These are phyloP conservation scores for Bipolaris gigantea DNA, from an alignment of 2,329 filamentous ascomycete species.

Conservation along the genomic window DNA sequence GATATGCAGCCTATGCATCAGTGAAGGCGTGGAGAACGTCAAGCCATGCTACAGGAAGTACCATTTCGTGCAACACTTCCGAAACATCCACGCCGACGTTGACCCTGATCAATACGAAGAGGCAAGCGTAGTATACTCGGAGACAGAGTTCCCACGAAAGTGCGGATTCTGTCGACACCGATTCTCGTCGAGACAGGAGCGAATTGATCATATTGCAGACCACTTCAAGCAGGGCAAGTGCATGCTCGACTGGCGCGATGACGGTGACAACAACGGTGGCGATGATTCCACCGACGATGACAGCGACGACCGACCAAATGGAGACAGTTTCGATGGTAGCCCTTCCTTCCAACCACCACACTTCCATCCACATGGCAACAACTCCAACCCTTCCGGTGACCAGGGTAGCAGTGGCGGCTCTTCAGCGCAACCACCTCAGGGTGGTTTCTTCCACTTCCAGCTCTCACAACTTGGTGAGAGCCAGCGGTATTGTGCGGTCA, in stretches of 20 bases:
- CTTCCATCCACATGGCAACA: constrained; percentile 22
- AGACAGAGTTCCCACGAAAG: constrained; percentile 40
- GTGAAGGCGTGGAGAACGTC: constrained; percentile 37
- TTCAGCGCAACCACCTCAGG: constrained; percentile 16
- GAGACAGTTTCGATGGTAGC: constrained; percentile 29
- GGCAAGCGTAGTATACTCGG: constrained; percentile 35
- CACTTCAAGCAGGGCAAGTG: constrained; percentile 45
- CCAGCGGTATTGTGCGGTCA: constrained; percentile 14
- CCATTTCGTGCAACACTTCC: constrained; percentile 45
- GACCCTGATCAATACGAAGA: constrained; percentile 38
- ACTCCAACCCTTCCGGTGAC: constrained; percentile 24
- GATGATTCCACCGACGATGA: constrained; percentile 33
- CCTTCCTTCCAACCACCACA: constrained; percentile 25
- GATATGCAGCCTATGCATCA: constrained; percentile 40
- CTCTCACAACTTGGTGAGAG: constrained; percentile 26
- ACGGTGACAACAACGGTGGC: constrained; percentile 27
- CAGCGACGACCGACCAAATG: constrained; percentile 32
- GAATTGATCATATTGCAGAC: constrained; percentile 45
- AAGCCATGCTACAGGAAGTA: constrained; percentile 44
- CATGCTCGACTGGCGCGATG: constrained; percentile 45
- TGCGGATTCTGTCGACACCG: constrained; percentile 44
- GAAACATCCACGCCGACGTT: constrained; percentile 42
- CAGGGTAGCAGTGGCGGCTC: constrained; percentile 18
- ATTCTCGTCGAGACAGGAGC: constrained; percentile 40
- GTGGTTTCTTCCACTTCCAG: constrained; percentile 40